Conservation (phyloP, 306 rosid species). For the Prunus campanulata region DNA sequence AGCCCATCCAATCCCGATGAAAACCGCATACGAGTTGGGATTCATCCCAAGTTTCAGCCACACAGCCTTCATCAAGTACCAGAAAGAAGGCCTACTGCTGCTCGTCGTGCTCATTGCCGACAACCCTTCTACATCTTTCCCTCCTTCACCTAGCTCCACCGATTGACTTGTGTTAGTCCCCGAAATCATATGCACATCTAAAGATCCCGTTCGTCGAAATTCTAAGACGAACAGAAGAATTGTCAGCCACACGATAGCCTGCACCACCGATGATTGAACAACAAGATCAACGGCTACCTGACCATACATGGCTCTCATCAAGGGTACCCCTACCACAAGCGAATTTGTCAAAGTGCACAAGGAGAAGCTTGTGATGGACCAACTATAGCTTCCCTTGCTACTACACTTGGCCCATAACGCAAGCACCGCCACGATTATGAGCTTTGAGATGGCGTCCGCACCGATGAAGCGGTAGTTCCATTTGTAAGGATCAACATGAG, state of each 20-base stretch:
- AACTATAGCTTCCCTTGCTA: constrained; percentile 56
- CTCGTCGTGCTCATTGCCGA: neutral
- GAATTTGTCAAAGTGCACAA: constrained; percentile 71
- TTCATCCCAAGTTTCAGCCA: constrained; percentile 64
- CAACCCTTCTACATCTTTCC: constrained; percentile 54
- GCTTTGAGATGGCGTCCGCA: constrained; percentile 70
- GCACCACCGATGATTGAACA: constrained; percentile 74
- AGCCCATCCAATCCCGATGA: constrained; percentile 78
- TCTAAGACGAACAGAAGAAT: constrained; percentile 71
- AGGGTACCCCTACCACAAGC: constrained; percentile 84
- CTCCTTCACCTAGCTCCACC: constrained; percentile 10
- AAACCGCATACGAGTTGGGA: constrained; percentile 84
- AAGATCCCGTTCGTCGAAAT: constrained; percentile 45
- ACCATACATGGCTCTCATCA: constrained; percentile 78
- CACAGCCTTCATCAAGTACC: constrained; percentile 63
- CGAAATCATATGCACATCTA: neutral
- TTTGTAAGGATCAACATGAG: constrained; percentile 68
- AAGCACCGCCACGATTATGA: constrained; percentile 54
- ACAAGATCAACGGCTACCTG: constrained; percentile 62
- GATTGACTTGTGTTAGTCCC: neutral
- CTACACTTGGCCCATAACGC: constrained; percentile 75
- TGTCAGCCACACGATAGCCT: constrained; percentile 86
- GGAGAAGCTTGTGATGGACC: constrained; percentile 88
- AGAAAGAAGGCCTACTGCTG: constrained; percentile 40
- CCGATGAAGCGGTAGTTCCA: constrained; percentile 64